Evolutionary conservation across 2,329 filamentous ascomycete genomes (phyloP).

Genomic region (Epichloe sylvatica): DNA sequence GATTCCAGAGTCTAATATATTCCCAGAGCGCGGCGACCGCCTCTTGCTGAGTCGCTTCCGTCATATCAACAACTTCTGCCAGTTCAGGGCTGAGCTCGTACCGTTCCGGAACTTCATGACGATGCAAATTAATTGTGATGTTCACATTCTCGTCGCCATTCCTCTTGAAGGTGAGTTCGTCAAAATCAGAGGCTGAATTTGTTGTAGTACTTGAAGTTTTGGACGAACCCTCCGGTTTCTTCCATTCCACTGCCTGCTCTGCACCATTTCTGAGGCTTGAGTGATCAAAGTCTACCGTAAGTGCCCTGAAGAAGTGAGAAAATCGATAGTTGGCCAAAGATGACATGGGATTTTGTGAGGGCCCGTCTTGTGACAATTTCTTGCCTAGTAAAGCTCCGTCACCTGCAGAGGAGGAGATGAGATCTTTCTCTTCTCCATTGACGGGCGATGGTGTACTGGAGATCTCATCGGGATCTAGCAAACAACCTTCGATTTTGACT

Average conservation of each 20-base stretch:
- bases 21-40: slow-evolving; percentile 90
- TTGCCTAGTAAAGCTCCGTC: background rate
- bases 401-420: too few species aligned
- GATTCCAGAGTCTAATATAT: slow-evolving; percentile 70
- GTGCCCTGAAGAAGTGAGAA: slow-evolving; percentile 70
- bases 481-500: slow-evolving; percentile 79
- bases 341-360: slow-evolving; percentile 11
- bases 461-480: slow-evolving; percentile 56
- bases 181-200: slow-evolving; percentile 63
- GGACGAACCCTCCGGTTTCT: slow-evolving; percentile 52
- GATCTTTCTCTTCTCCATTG: background rate
- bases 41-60: slow-evolving; percentile 75
- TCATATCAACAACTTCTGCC: slow-evolving; percentile 71
- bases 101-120: slow-evolving; percentile 75
- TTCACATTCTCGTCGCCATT: slow-evolving; percentile 88
- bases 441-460: background rate
- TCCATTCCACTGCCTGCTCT: slow-evolving; percentile 65
- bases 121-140: slow-evolving; percentile 71
- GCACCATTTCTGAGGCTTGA: slow-evolving; percentile 41
- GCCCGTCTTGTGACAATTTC: slow-evolving; percentile 37
- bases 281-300: slow-evolving; percentile 60
- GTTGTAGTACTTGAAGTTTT: slow-evolving; percentile 25
- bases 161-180: slow-evolving; percentile 81
- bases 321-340: slow-evolving; percentile 37
- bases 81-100: slow-evolving; percentile 67